Evolutionary conservation across 2,329 filamentous ascomycete species (phyloP), one percentile per base, ranked within the genome.

Genomic region (Bipolaris gigantea): DNA sequence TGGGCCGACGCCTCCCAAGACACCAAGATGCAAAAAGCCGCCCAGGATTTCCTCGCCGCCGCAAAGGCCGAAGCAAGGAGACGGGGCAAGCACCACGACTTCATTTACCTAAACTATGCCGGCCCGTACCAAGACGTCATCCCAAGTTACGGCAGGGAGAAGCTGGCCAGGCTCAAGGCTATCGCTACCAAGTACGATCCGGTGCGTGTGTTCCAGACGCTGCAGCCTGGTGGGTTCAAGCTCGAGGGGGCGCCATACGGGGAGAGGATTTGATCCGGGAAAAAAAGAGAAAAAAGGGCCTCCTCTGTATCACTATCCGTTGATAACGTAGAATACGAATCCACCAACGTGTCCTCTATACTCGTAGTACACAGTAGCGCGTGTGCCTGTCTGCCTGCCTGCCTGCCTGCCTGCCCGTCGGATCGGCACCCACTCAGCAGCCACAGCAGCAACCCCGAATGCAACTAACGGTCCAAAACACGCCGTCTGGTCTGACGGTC

Each of bases 61-160:
- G 56, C 60, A 16, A 61, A 61, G 25, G 59, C 48, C 18, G 56
- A 66, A 51, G 65, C 60, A 27, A 54, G 60, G 47, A 48, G 27
- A 34, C 55, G 40, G 13, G 51, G 40, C n/a, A 18, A 58, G 41
- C 42, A 62, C 27, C 57, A 62, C 19, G 54, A 55, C 36, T 56
- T 51, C 40, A 57, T 62, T 19, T 80, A 79, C 61, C 74, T 78
- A 69, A 80, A 80, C 61, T 79, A 80, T 53, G 78, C 77, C 1
- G 71, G 70, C 40, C 65, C 71, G 51, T 75, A 70, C 55, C 77
- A 80, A 59, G 72, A 77, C 54, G 72, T 76, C 1, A 56, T 80
- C 21, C 59, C 64, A 6, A 70, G 74, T 21, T 81, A 80, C 55
- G 78, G 78, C 0, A 43, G 61, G 13, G 60, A 57, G 11, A 80